These are phyloP conservation scores for Fusarium metavorans DNA, from an alignment of 2,329 filamentous ascomycete genomes.

Conservation along the genomic window DNA sequence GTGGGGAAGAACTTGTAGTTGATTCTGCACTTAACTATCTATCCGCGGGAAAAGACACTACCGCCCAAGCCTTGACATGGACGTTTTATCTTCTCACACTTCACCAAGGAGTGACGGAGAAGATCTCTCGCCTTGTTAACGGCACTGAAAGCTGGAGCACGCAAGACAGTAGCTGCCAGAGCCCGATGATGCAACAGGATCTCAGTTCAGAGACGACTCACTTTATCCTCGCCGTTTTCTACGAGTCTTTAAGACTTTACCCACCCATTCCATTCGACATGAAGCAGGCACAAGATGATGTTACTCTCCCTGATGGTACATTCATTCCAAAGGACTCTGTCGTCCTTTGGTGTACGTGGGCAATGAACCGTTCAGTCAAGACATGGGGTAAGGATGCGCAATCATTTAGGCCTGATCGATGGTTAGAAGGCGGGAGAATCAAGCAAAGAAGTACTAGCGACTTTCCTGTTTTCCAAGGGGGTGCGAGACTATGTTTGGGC, in stretches of 20 bases:
- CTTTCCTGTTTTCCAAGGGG: not conserved
- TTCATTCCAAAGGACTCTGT: not conserved
- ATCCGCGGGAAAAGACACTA: constrained; percentile 72
- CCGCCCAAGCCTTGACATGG: constrained; percentile 74
- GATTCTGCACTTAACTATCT: constrained; percentile 74
- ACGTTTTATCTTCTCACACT: constrained; percentile 69
- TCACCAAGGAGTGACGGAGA: constrained; percentile 50
- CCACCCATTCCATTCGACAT: not conserved
- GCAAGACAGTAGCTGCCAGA: not conserved
- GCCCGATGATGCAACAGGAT: not conserved
- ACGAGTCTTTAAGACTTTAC: not conserved
- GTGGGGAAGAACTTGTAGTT: constrained; percentile 58
- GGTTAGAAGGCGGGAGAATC: not conserved
- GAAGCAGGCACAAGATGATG: not conserved
- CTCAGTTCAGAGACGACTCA: not conserved
- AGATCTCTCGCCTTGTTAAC: not conserved
- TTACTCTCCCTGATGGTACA: not conserved
- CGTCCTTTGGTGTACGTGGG: not conserved
- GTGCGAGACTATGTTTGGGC: not conserved
- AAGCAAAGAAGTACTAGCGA: not conserved
- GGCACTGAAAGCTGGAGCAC: not conserved
- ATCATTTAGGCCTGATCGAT: not conserved
- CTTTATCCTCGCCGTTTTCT: not conserved
- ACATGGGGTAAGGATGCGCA: not conserved
- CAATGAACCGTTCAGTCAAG: not conserved